These are phyloP conservation scores for Pigoraptor vietnamica DNA, from an alignment of 78 protist genomes.

Conservation along the genomic window DNA sequence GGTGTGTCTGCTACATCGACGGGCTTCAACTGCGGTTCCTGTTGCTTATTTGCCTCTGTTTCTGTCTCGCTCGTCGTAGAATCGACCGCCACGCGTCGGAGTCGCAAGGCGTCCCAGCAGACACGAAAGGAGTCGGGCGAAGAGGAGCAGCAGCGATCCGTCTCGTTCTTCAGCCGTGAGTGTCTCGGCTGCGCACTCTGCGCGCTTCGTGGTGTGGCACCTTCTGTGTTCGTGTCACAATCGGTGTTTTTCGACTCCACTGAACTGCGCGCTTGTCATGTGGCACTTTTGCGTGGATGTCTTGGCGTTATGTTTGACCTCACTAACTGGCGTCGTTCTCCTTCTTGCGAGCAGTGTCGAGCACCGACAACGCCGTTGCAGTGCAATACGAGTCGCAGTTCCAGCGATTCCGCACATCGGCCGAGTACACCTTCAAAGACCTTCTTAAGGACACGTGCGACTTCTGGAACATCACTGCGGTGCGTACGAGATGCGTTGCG, in stretches of 20 bases:
- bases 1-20: too few species aligned
- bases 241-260: not conserved
- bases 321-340: too few species aligned
- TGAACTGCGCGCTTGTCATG: too few species aligned
- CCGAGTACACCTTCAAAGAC: not conserved
- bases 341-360: not conserved
- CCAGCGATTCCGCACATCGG: not conserved
- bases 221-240: not conserved
- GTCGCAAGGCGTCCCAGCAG: not conserved
- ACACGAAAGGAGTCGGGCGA: not conserved
- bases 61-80: too few species aligned
- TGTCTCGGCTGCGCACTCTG: not conserved
- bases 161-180: not conserved
- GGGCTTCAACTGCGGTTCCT: too few species aligned
- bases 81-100: not conserved
- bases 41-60: too few species aligned
- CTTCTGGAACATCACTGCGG: not conserved
- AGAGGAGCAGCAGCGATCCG: not conserved
- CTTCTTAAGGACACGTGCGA: not conserved
- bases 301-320: too few species aligned
- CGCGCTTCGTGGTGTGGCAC: not conserved
- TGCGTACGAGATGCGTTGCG: too few species aligned
- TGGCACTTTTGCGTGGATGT: not conserved
- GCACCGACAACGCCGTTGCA: not conserved
- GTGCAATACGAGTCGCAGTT: not conserved